Percentiles rank a stretch among this genome's conserved stretches.
These are phyloP conservation scores for Ogataea methanolica DNA, from an alignment of 805 yeast genomes.

Conservation along the genomic window DNA sequence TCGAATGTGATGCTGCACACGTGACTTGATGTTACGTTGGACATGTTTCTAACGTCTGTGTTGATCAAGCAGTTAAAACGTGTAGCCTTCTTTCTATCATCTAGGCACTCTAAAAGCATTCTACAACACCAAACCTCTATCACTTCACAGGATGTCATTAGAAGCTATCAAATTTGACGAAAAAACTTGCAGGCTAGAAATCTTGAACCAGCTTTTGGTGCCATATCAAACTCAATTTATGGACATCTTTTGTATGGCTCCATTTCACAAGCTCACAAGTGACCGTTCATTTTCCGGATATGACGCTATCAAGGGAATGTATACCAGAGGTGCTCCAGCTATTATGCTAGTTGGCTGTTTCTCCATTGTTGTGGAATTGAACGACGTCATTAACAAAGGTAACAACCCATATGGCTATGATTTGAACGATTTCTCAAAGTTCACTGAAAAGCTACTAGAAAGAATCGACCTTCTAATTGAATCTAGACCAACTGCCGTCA, in stretches of 20 bases:
- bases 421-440: constrained; percentile 13
- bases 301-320: constrained; percentile 83
- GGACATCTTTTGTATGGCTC: constrained; percentile 51
- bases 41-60: no score
- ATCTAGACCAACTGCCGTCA: constrained; percentile 95
- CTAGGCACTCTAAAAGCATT: no score
- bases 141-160: constrained; percentile 29
- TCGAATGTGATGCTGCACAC: no score
- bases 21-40: no score
- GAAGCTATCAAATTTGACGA: constrained; percentile 68
- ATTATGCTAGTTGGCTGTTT: constrained; percentile 93
- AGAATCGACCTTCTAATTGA: constrained; percentile 63
- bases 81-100: no score
- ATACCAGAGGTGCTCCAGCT: constrained; percentile 98
- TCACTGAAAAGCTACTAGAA: constrained; percentile 35
- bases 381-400: constrained; percentile 27
- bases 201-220: constrained; percentile 76
- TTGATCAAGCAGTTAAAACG: no score
- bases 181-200: constrained; percentile 40
- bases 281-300: constrained; percentile 60
- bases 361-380: constrained; percentile 71
- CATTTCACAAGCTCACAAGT: constrained; percentile 49
- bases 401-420: constrained; percentile 26
- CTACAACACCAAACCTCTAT: no score
- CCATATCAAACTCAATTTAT: constrained; percentile 79